phyloP scores from a whole-genome alignment of 2,329 filamentous ascomycete species.

The Fusarium nisikadoi region DNA sequence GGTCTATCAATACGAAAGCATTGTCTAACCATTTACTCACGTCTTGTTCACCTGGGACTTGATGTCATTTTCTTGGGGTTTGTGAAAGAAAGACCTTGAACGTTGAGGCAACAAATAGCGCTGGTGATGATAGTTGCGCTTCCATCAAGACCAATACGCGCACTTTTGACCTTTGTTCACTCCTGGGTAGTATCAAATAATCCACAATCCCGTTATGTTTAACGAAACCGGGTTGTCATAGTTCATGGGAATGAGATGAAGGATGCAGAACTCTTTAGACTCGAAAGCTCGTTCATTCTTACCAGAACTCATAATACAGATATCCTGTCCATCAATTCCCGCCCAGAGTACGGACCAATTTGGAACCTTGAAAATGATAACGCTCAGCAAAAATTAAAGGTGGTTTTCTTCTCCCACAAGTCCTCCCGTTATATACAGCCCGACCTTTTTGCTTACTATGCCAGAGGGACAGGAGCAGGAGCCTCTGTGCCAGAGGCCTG shows the following conservation, averaged over 20 bases:
- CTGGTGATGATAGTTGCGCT: neutral
- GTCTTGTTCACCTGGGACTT: neutral
- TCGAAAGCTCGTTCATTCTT: slow-evolving; percentile 8
- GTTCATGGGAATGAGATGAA: neutral
- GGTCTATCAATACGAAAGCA: neutral
- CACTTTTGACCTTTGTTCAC: neutral
- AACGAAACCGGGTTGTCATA: too few species aligned
- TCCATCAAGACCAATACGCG: neutral
- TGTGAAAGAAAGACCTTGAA: neutral
- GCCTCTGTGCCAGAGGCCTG: slow-evolving; percentile 49
- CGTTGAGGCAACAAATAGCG: neutral
- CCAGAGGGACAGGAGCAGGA: slow-evolving; percentile 36
- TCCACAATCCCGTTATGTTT: neutral
- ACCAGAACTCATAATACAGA: slow-evolving; percentile 8
- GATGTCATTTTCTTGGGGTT: neutral
- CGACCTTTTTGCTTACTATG: slow-evolving; percentile 8
- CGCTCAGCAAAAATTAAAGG: slow-evolving; percentile 17
- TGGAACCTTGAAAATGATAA: slow-evolving; percentile 2
- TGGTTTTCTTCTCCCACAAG: neutral
- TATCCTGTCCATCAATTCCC: neutral
- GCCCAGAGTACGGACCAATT: neutral
- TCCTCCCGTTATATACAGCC: slow-evolving; percentile 8
- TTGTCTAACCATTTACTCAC: neutral
- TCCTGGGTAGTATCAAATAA: neutral
- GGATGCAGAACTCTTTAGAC: neutral